phyloP scores from a whole-genome alignment of 805 yeast species.

The Metschnikowia santaceciliae region DNA sequence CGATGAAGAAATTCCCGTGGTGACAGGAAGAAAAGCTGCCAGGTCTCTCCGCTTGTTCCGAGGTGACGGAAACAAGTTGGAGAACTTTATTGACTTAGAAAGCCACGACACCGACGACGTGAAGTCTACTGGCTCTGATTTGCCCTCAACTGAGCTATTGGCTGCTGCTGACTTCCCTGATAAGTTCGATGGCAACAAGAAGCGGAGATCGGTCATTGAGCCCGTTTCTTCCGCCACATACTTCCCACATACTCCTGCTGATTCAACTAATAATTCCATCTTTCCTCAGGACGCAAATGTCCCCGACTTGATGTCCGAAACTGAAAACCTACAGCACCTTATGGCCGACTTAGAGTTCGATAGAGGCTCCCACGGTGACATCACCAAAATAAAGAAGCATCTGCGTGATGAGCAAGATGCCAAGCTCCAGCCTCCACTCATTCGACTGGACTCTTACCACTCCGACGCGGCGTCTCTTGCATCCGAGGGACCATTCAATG shows the following conservation, averaged over 20 bases:
- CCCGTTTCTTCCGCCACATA: slow-evolving; percentile 71
- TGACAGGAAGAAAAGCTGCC: slow-evolving; percentile 57
- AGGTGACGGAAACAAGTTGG: slow-evolving; percentile 18
- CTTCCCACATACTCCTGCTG: slow-evolving; percentile 55
- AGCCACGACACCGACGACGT: slow-evolving; percentile 5
- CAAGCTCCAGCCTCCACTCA: background rate
- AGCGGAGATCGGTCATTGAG: slow-evolving; percentile 31
- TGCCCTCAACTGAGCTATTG: slow-evolving; percentile 5
- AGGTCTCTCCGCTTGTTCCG: slow-evolving; percentile 52
- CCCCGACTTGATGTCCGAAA: slow-evolving; percentile 4
- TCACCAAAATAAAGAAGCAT: slow-evolving; percentile 22
- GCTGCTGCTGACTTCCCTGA: slow-evolving; percentile 5
- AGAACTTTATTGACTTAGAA: slow-evolving; percentile 10
- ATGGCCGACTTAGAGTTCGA: slow-evolving; percentile 51
- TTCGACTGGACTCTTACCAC: background rate
- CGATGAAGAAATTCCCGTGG: slow-evolving; percentile 15
- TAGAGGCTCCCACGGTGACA: slow-evolving; percentile 26
- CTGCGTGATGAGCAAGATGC: slow-evolving; percentile 9
- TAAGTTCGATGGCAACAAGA: background rate
- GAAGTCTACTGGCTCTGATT: slow-evolving; percentile 3
- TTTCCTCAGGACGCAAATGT: background rate
- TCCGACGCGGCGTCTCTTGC: background rate
- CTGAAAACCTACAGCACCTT: slow-evolving; percentile 38
- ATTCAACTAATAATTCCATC: background rate
- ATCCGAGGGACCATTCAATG: background rate